Evolutionary conservation across 257 asterid genomes (phyloP), one percentile per base, ranked within the genome.

Genomic region (Avicennia marina): DNA sequence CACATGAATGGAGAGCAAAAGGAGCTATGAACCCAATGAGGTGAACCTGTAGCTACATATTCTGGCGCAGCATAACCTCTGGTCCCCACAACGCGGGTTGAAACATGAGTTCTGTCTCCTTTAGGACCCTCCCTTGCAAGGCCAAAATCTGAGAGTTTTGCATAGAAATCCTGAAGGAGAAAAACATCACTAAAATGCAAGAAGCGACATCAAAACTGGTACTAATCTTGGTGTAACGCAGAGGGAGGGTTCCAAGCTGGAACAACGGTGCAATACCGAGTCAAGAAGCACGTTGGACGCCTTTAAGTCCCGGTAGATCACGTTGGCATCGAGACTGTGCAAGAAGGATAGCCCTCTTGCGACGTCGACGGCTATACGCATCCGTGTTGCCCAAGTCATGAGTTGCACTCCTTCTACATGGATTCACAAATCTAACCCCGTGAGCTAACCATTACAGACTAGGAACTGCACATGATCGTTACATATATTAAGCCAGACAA

Each of bases 11-110:
- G 24, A 49, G 61, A 29, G 36, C 50, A 26, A 27, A 40, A 26
- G 2, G 10, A 36, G 34, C 3, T 31, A 42, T 12, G 1, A 55
- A 29, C n/a, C n/a, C n/a, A n/a, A n/a, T 22, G 15, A 26, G 24
- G 21, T 21, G 17, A 15, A 75, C 82, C 82, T 32, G 86, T 76
- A 7, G 86, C 81, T 15, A 80, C 71, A 22, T 80, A 80, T 61
- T 80, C 86, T 0, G 86, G 86, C 15, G 86, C 86, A 42, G 86
- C 86, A 8, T 80, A 80, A 13, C 86, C 86, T 15, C 74, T 56
- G 4, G 86, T 80, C 10, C 86, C 86, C 33, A 80, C 39, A 6
- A 80, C 79, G 11, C 86, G 67, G 25, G 86, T 80, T 0, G 86
- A 80, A 22, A 80, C 86, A 32, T 80, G 86, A 8, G 83, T 76